A percentile compares a stretch with the other conserved stretches of the same genome.
Evolutionary conservation across 1,284 basidiomycete species (phyloP).

Genomic region (Cutaneotrichosporon cutaneum): DNA sequence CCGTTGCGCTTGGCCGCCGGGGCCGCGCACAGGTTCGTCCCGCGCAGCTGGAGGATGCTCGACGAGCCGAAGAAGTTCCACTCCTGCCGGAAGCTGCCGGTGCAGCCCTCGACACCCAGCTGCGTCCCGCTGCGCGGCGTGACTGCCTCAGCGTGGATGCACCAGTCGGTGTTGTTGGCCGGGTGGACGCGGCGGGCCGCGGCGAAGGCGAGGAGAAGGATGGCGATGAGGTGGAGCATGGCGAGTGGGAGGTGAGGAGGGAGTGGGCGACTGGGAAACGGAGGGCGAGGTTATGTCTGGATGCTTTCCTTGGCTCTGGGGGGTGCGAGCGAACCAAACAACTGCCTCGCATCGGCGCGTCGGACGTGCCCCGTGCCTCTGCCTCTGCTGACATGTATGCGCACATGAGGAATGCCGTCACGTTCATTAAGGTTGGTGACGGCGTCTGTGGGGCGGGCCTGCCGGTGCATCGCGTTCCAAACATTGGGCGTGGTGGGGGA

Average conservation of each 20-base stretch:
- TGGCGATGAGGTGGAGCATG: background rate
- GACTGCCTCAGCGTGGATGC: background rate
- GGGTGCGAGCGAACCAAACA: background rate
- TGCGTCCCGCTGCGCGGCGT: background rate
- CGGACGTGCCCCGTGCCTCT: too few species aligned
- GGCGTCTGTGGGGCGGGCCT: background rate
- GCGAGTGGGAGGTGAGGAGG: background rate
- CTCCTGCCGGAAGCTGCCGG: background rate
- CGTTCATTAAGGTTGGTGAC: background rate
- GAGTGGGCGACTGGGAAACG: background rate
- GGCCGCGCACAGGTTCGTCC: background rate
- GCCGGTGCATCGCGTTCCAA: background rate
- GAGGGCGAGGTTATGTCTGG: background rate
- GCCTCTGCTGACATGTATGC: background rate
- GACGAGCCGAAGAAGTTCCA: slow-evolving; percentile 6
- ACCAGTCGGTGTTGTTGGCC: background rate
- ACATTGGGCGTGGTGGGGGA: background rate
- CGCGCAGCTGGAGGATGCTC: background rate
- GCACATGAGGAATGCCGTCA: background rate
- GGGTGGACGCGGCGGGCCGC: background rate
- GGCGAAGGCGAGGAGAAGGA: background rate
- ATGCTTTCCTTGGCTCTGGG: too few species aligned
- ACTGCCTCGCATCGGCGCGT: too few species aligned
- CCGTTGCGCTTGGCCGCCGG: background rate
- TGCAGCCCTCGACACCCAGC: background rate